Percentiles rank a stretch among this genome's conserved stretches.
These are phyloP conservation scores for Hypericum perforatum DNA, from an alignment of 345 rosid genomes.

Conservation along the genomic window DNA sequence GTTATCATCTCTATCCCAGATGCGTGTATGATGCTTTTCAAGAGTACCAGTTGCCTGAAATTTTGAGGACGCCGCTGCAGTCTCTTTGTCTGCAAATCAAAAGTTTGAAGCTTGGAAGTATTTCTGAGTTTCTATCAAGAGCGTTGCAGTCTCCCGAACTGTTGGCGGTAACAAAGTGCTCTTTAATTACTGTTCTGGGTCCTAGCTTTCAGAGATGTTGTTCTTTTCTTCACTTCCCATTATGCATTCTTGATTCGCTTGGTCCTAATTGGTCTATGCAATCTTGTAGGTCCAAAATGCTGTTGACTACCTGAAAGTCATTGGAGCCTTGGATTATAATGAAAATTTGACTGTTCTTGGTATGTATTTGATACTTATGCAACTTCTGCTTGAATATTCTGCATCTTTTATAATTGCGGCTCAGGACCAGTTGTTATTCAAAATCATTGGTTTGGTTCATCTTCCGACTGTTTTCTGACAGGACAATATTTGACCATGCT, in stretches of 20 bases:
- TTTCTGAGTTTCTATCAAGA: constrained; percentile 67
- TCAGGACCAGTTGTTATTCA: background rate
- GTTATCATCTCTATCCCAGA: constrained; percentile 84
- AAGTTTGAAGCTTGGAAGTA: constrained; percentile 74
- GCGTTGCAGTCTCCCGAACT: constrained; percentile 88
- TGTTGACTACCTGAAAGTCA: constrained; percentile 70
- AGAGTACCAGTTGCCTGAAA: constrained; percentile 90
- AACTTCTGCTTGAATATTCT: background rate
- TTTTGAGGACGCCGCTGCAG: constrained; percentile 87
- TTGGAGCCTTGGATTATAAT: constrained; percentile 74
- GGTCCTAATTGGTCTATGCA: background rate
- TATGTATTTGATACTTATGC: constrained; percentile 10
- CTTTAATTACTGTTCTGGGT: constrained; percentile 9
- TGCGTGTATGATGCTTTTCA: constrained; percentile 73
- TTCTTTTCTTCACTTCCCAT: background rate
- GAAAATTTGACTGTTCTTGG: constrained; percentile 77
- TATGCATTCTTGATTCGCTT: background rate
- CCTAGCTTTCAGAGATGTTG: constrained; percentile 1
- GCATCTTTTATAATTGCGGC: background rate
- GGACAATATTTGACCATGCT: constrained; percentile 73
- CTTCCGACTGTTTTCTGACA: constrained; percentile 22
- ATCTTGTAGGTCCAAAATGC: constrained; percentile 76
- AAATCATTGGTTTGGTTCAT: background rate
- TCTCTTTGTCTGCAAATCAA: constrained; percentile 90
- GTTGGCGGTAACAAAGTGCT: constrained; percentile 44